A percentile compares a stretch with the other conserved stretches of the same genome.
Evolutionary conservation across 805 yeast species (phyloP).

Genomic region (Candida namnaoensis): DNA sequence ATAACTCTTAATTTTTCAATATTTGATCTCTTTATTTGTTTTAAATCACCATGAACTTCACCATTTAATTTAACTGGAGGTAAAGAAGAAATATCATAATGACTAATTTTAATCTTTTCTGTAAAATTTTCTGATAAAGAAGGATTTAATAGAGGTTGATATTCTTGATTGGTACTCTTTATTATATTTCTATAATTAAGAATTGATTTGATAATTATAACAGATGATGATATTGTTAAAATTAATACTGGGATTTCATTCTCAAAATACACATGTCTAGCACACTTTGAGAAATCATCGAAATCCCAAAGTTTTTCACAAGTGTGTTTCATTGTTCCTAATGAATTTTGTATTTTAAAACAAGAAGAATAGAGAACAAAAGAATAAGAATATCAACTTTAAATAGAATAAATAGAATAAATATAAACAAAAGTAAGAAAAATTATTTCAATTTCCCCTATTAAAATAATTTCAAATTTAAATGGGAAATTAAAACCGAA

Average conservation of each 20-base stretch:
- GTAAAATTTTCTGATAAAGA: conserved; percentile 20
- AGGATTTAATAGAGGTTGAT: conserved; percentile 1
- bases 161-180: conserved; percentile 1
- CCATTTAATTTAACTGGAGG: conserved; percentile 51
- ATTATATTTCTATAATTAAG: conserved; percentile 5
- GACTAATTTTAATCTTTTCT: conserved; percentile 33
- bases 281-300: conserved; percentile 53
- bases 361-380: no score
- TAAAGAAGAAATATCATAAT: conserved; percentile 55
- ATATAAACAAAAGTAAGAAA: no score
- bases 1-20: conserved; percentile 48
- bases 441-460: no score
- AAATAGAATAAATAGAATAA: no score
- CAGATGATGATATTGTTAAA: conserved; percentile 16
- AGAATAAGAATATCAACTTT: no score
- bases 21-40: conserved; percentile 36
- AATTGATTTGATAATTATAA: conserved; percentile 5
- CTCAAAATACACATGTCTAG: conserved; percentile 32
- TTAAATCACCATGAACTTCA: conserved; percentile 46
- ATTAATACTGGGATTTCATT: conserved; percentile 25
- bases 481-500: no score
- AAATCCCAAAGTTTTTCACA: conserved; percentile 36
- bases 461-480: no score
- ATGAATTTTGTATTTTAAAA: no score
- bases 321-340: no score